Conservation (phyloP, 78 protist genomes). For the Monosiga brevicollis region DNA sequence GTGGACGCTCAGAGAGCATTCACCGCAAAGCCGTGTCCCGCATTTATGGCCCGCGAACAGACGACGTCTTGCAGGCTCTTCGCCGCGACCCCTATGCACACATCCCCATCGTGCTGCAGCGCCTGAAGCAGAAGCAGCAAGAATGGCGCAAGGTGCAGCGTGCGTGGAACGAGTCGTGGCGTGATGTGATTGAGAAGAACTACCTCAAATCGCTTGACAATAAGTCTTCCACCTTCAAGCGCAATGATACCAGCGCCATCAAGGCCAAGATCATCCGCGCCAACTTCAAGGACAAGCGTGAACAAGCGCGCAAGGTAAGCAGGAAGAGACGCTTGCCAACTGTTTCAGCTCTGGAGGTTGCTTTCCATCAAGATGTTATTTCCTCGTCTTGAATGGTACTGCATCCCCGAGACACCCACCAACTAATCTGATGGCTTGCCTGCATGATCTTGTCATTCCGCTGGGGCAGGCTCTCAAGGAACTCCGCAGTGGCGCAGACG, state of each 20-base stretch:
- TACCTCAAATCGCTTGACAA: neutral
- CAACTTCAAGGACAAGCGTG: neutral
- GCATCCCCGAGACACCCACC: too few species aligned
- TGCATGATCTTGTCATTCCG: too few species aligned
- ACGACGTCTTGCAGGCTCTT: conserved; percentile 29
- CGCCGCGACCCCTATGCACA: conserved; percentile 39
- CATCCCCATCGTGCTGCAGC: conserved; percentile 45
- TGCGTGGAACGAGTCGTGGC: neutral
- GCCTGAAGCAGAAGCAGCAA: conserved; percentile 63
- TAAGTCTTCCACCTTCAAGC: neutral
- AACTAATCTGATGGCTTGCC: too few species aligned
- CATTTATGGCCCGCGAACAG: conserved; percentile 23
- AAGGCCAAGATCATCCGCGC: neutral
- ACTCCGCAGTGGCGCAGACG: too few species aligned
- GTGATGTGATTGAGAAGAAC: neutral
- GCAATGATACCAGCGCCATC: neutral
- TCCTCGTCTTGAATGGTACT: too few species aligned
- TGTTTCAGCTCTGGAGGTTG: too few species aligned
- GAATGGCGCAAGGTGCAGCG: neutral
- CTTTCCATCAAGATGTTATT: too few species aligned
- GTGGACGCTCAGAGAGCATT: neutral
- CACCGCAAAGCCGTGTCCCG: neutral
- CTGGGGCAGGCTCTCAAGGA: too few species aligned
- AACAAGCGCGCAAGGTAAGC: too few species aligned
- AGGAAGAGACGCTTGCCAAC: too few species aligned